Evolutionary conservation across 148 eudicot genomes (phyloP).

Genomic region (Rhododendron mucronatum): DNA sequence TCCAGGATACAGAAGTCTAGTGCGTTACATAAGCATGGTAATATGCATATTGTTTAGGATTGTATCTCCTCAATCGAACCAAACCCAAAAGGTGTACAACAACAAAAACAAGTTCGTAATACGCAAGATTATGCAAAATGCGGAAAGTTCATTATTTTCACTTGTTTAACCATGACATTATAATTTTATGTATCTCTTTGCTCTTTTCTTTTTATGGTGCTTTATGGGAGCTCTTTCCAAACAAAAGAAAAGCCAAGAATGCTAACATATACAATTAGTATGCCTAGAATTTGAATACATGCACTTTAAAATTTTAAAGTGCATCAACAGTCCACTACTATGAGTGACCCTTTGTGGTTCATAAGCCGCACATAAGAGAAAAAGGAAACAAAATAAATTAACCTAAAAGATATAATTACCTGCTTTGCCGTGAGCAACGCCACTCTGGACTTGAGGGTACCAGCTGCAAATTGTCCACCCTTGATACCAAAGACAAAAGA

Average conservation of each 20-base stretch:
- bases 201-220: slow-evolving; percentile 1
- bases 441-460: slow-evolving; percentile 41
- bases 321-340: background rate
- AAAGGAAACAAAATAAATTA: background rate
- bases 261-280: background rate
- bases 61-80: background rate
- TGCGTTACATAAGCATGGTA: background rate
- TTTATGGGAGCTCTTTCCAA: background rate
- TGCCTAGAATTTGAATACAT: background rate
- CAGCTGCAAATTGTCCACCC: slow-evolving; percentile 62
- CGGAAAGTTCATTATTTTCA: background rate
- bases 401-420: slow-evolving; percentile 19
- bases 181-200: background rate
- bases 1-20: background rate
- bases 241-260: background rate
- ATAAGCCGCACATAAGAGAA: background rate
- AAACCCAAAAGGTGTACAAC: background rate
- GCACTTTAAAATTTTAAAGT: background rate
- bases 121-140: background rate
- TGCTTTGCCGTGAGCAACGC: slow-evolving; percentile 53
- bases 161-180: background rate
- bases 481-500: slow-evolving; percentile 14
- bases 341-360: background rate
- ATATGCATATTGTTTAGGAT: background rate
- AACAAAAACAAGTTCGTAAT: background rate